Evolutionary conservation across 2,329 filamentous ascomycete genomes (phyloP).

Genomic region (Botryotinia convoluta): DNA sequence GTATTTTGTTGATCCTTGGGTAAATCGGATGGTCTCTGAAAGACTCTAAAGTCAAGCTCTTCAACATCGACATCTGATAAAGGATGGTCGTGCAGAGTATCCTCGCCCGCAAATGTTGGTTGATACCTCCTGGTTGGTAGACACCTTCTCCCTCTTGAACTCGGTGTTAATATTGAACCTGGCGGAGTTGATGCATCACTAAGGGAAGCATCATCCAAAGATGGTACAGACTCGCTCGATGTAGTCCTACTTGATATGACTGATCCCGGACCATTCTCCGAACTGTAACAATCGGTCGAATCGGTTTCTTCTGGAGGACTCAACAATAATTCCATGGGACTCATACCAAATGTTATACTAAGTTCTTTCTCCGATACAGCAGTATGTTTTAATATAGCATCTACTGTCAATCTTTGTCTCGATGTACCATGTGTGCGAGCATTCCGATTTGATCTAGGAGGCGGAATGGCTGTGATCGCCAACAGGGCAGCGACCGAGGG

Average conservation of each 20-base stretch:
- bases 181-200: conserved; percentile 37
- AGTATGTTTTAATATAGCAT: conserved; percentile 54
- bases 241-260: conserved; percentile 53
- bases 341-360: conserved; percentile 52
- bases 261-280: conserved; percentile 54
- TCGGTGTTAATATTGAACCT: conserved; percentile 33
- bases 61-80: conserved; percentile 45
- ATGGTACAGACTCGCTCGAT: conserved; percentile 61
- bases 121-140: conserved; percentile 50
- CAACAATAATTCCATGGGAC: conserved; percentile 58
- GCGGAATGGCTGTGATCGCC: conserved; percentile 59
- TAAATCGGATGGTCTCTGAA: conserved; percentile 37
- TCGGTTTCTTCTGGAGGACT: conserved; percentile 58
- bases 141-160: conserved; percentile 42
- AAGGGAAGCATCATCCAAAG: conserved; percentile 52
- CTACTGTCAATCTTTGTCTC: conserved; percentile 49
- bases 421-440: conserved; percentile 24
- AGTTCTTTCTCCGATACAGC: conserved; percentile 53
- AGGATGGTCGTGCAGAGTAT: conserved; percentile 48
- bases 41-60: conserved; percentile 49
- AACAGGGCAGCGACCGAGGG: conserved; percentile 60
- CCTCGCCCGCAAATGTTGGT: conserved; percentile 54
- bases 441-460: conserved; percentile 40
- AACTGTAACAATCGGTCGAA: conserved; percentile 47
- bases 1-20: conserved; percentile 23